Evolutionary conservation across 2,329 filamentous ascomycete genomes (phyloP).

Genomic region (Clonostachys rosea): DNA sequence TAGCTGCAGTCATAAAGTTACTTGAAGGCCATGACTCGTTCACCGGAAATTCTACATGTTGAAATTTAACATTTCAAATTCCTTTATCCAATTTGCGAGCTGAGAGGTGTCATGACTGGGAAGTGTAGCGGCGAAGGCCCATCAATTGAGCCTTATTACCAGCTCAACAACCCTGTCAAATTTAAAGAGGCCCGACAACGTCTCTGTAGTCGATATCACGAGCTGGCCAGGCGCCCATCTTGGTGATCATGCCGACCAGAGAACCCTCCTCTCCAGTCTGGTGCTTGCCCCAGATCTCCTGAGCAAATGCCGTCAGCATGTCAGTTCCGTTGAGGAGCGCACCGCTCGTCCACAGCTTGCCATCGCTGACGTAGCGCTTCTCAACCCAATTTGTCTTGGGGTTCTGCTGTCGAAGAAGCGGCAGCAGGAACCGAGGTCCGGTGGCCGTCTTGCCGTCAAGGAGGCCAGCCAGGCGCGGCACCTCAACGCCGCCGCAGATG

Average conservation of each 20-base stretch:
- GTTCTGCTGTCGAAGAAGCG: conserved; percentile 12
- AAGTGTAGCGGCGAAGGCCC: no score
- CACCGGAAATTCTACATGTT: no score
- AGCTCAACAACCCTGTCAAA: background rate
- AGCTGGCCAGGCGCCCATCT: conserved; percentile 14
- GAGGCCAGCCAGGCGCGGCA: conserved; percentile 24
- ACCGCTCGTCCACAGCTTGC: conserved; percentile 28
- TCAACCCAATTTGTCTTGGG: conserved; percentile 28
- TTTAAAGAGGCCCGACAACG: conserved; percentile 1
- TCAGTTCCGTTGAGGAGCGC: conserved; percentile 25
- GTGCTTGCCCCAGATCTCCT: conserved; percentile 17
- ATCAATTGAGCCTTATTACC: no score
- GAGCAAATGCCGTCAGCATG: conserved; percentile 21
- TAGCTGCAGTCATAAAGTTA: no score
- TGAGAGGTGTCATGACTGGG: no score
- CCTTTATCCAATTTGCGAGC: no score
- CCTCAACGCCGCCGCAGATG: conserved; percentile 29
- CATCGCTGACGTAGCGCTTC: conserved; percentile 25
- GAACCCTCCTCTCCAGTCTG: conserved; percentile 7
- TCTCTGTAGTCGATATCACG: conserved; percentile 26
- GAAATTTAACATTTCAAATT: no score
- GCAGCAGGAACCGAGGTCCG: conserved; percentile 21
- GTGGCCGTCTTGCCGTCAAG: conserved; percentile 29
- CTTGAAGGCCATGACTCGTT: no score
- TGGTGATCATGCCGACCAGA: conserved; percentile 7